Conservation (phyloP, 2,329 filamentous ascomycete genomes). For the Neopestalotiopsis sp. region DNA sequence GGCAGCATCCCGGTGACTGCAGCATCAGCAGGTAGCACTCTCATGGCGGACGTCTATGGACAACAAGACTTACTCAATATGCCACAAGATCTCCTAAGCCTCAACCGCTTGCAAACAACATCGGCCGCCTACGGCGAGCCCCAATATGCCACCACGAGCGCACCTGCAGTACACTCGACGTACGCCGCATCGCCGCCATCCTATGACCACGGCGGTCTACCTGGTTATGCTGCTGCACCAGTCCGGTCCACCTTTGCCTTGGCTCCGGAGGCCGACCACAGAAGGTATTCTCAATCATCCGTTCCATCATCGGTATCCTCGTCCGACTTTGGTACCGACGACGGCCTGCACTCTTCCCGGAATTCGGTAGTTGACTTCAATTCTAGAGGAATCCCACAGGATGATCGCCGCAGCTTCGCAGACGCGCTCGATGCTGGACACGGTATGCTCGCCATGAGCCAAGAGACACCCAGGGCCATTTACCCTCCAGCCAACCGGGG, state of each 20-base stretch:
- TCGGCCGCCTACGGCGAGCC: slow-evolving; percentile 74
- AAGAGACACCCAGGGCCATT: slow-evolving; percentile 90
- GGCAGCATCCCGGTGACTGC: slow-evolving; percentile 74
- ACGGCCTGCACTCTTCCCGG: slow-evolving; percentile 52
- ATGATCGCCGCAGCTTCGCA: slow-evolving; percentile 74
- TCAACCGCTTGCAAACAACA: slow-evolving; percentile 67
- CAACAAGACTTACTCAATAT: slow-evolving; percentile 72
- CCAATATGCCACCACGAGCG: slow-evolving; percentile 68
- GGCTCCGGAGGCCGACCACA: slow-evolving; percentile 59
- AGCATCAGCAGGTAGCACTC: slow-evolving; percentile 75
- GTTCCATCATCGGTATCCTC: slow-evolving; percentile 60
- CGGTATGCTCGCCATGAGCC: slow-evolving; percentile 94
- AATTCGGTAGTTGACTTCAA: slow-evolving; percentile 70
- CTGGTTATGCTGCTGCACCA: slow-evolving; percentile 72
- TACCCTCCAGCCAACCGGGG: slow-evolving; percentile 71
- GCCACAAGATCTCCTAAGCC: slow-evolving; percentile 75
- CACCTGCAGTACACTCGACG: slow-evolving; percentile 69
- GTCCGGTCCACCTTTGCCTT: slow-evolving; percentile 64
- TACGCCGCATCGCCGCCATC: slow-evolving; percentile 72
- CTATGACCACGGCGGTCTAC: slow-evolving; percentile 68
- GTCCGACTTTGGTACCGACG: slow-evolving; percentile 47
- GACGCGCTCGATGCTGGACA: slow-evolving; percentile 92
- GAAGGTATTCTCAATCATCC: slow-evolving; percentile 87
- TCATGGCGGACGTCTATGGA: slow-evolving; percentile 62
- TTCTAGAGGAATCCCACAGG: slow-evolving; percentile 59